Evolutionary conservation across 2,329 filamentous ascomycete species (phyloP), one percentile per base, ranked within the genome.

Genomic region (Talaromyces sp.): DNA sequence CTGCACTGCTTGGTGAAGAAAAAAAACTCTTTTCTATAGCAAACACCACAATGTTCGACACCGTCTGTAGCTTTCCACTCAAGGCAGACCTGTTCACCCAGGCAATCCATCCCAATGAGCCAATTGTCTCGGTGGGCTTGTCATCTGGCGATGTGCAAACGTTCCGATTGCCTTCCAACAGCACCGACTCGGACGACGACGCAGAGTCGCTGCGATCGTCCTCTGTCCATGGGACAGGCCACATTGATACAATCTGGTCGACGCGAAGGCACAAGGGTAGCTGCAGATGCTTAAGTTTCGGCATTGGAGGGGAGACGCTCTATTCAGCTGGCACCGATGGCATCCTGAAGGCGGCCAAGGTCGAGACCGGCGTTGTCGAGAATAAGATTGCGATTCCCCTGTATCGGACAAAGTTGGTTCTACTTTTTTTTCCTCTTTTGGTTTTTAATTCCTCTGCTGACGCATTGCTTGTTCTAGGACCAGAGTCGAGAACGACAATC

Each of bases 181-280:
- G 80, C 36, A 80, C 77, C 59, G 77, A 78, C 50, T 79, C 80
- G 44, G 77, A 80, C 36, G 77, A 76, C 18, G 83, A 84, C 53
- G 69, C 65, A 33, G 79, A 81, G 47, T 74, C 71, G 1, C 76
- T 73, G 5, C 73, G 67, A 9, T 80, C 81, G 68, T 83, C 81
- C 68, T 59, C 50, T 31, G 53, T 54, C 6, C 50, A 56, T 47
- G 92, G 91, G 10, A 89, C 85, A 65, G 89, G 88, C 51, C 86
- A 88, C 61, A 90, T 98, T 65, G 90, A 93, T 68, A 91, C 89
- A 0, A 80, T 88, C 63, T 99, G 95, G 95, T 85, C 86, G 69
- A 98, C 95, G 5, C 84, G 88, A 67, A 85, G 95, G 64, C 95
- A 99, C 79, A 96, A 96, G 81, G 94, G 92, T 12, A 97, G 92